A percentile compares a stretch with the other conserved stretches of the same genome.
Conservation (phyloP, 306 rosid genomes). For the Dalbergia oliveri region DNA sequence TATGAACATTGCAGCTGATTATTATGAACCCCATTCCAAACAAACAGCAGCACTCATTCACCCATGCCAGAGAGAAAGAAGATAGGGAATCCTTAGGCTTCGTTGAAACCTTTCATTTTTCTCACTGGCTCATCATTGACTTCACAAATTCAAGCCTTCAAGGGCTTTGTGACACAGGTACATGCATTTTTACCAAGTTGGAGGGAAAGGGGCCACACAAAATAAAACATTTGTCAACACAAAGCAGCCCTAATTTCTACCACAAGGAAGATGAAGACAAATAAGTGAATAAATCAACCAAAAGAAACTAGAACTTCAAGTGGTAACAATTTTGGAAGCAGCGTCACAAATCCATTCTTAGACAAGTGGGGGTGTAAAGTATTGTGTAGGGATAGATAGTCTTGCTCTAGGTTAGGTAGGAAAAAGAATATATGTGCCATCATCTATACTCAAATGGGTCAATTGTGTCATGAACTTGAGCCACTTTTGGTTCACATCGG, state of each 20-base stretch:
- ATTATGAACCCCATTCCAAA: conserved; percentile 41
- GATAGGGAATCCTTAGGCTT: conserved; percentile 9
- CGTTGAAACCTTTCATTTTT: conserved; percentile 2
- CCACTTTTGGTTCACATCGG: neutral
- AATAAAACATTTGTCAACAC: neutral
- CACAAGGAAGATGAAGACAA: neutral
- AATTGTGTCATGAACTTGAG: neutral
- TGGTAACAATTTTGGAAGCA: neutral
- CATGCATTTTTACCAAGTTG: neutral
- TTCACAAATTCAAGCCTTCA: conserved; percentile 9
- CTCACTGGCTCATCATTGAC: conserved; percentile 30
- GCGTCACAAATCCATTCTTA: neutral
- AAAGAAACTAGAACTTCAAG: neutral
- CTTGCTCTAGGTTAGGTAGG: conserved; percentile 19
- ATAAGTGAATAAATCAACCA: neutral
- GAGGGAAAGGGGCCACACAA: neutral
- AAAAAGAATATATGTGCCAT: neutral
- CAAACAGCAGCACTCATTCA: conserved; percentile 40
- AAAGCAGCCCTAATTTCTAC: neutral
- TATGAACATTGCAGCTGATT: conserved; percentile 35
- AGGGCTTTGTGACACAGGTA: neutral
- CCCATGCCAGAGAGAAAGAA: neutral
- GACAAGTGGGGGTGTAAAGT: neutral
- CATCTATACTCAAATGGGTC: conserved; percentile 12
- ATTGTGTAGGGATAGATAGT: neutral